These are phyloP conservation scores for Gryganskiella cystojenkinii DNA, from an alignment of 192 early-diverging fungal genomes.

Conservation along the genomic window DNA sequence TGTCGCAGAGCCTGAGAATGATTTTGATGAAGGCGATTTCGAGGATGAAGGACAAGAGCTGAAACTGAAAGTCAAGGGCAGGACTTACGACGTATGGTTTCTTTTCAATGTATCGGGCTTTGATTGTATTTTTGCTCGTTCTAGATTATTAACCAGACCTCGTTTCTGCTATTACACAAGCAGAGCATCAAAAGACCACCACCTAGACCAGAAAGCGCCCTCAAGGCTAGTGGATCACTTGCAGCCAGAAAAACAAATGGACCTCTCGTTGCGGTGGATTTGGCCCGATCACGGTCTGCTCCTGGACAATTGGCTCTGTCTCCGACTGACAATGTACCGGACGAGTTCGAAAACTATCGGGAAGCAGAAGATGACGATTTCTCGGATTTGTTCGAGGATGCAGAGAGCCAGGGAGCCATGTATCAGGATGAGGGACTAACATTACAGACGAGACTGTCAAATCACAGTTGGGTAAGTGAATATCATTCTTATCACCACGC, in stretches of 20 bases:
- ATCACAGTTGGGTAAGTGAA: slow-evolving; percentile 51
- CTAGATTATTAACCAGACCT: not conserved
- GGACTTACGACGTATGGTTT: slow-evolving; percentile 5
- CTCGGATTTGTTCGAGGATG: slow-evolving; percentile 38
- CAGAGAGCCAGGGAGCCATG: slow-evolving; percentile 23
- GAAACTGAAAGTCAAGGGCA: slow-evolving; percentile 28
- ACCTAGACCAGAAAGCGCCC: not conserved
- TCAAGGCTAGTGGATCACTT: slow-evolving; percentile 32
- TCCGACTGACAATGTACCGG: slow-evolving; percentile 10
- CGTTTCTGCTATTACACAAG: not conserved
- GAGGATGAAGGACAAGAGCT: slow-evolving; percentile 26
- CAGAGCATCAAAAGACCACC: slow-evolving; percentile 3
- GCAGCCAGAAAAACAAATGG: slow-evolving; percentile 21
- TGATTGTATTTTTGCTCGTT: not conserved
- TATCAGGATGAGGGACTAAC: slow-evolving; percentile 39
- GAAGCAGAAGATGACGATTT: slow-evolving; percentile 43
- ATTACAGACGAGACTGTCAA: slow-evolving; percentile 52
- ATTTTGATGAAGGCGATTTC: slow-evolving; percentile 29
- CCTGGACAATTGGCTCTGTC: slow-evolving; percentile 36
- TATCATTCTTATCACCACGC: no score
- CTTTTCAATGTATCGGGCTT: not conserved
- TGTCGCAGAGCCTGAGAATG: not conserved
- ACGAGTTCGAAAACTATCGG: slow-evolving; percentile 34
- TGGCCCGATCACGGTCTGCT: slow-evolving; percentile 42
- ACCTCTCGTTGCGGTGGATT: slow-evolving; percentile 28